A percentile compares a stretch with the other conserved stretches of the same genome.
Evolutionary conservation across 768 basidiomycete genomes (phyloP).

Genomic region (Psilocybe subaeruginosa): DNA sequence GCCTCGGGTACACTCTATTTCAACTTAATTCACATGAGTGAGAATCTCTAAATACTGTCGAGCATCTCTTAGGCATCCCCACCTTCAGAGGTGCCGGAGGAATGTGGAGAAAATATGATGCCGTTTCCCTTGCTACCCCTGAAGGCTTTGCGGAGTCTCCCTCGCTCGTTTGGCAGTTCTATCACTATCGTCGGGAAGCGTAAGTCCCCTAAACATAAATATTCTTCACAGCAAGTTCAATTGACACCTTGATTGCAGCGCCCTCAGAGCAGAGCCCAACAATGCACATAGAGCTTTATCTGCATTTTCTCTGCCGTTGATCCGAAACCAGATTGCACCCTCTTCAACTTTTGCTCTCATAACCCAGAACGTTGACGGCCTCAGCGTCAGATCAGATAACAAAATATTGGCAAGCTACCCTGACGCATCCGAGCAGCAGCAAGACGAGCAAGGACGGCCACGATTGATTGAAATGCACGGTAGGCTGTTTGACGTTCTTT

Average conservation of each 20-base stretch:
- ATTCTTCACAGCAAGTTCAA: conserved; percentile 1
- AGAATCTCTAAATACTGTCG: conserved; percentile 9
- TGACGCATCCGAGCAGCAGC: conserved; percentile 5
- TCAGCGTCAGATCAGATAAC: conserved; percentile 43
- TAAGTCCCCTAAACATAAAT: conserved; percentile 24
- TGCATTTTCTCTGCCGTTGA: conserved; percentile 39
- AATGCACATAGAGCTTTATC: conserved; percentile 58
- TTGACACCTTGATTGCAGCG: conserved; percentile 36
- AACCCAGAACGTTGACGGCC: conserved; percentile 67
- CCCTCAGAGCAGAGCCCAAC: conserved; percentile 51
- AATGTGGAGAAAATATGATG: conserved; percentile 53
- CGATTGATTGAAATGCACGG: conserved; percentile 67
- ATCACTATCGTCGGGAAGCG: conserved; percentile 62
- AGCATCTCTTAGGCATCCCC: conserved; percentile 35
- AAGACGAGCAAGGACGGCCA: conserved; percentile 20
- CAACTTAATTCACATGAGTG: conserved; percentile 16
- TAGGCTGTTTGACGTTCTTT: conserved; percentile 53
- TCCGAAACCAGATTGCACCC: conserved; percentile 42
- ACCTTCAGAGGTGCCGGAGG: conserved; percentile 58
- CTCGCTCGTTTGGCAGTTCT: conserved; percentile 64
- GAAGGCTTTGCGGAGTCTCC: conserved; percentile 52
- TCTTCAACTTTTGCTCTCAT: conserved; percentile 49
- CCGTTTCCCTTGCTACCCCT: conserved; percentile 54
- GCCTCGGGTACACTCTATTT: conserved; percentile 50
- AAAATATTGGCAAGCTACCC: conserved; percentile 23